Evolutionary conservation across 306 rosid species (phyloP).

Genomic region (Fragaria iinumae): DNA sequence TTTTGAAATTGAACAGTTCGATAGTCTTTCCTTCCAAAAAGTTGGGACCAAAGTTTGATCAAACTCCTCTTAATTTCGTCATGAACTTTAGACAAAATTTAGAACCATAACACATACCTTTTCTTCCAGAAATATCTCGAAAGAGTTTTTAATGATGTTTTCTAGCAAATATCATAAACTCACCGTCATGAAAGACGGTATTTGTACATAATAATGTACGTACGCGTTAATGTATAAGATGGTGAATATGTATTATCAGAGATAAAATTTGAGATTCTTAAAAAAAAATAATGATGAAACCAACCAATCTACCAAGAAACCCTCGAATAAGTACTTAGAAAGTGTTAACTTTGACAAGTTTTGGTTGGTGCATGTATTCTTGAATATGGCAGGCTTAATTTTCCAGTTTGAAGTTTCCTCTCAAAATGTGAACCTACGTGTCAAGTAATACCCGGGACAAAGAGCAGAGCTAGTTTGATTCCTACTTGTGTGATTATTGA

Average conservation of each 20-base stretch:
- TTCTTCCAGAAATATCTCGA: too few species aligned
- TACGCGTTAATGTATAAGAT: too few species aligned
- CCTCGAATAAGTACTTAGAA: constrained; percentile 21
- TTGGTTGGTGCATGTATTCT: background rate
- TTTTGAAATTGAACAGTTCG: background rate
- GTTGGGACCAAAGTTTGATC: background rate
- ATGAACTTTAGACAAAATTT: too few species aligned
- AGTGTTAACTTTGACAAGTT: constrained; percentile 30
- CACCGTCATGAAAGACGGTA: too few species aligned
- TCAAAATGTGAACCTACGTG: background rate
- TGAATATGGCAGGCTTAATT: background rate
- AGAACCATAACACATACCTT: too few species aligned
- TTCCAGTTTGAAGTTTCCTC: background rate
- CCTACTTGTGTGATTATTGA: background rate
- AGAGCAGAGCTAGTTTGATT: background rate
- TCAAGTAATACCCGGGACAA: background rate
- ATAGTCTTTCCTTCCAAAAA: background rate
- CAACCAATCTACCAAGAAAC: constrained; percentile 23
- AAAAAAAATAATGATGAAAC: background rate
- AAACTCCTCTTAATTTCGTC: too few species aligned
- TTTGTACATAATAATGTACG: too few species aligned
- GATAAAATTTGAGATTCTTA: background rate
- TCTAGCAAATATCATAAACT: too few species aligned
- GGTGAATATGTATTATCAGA: too few species aligned
- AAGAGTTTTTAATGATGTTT: too few species aligned